phyloP scores from a whole-genome alignment of 805 yeast genomes.

The Starmera caribaea region DNA sequence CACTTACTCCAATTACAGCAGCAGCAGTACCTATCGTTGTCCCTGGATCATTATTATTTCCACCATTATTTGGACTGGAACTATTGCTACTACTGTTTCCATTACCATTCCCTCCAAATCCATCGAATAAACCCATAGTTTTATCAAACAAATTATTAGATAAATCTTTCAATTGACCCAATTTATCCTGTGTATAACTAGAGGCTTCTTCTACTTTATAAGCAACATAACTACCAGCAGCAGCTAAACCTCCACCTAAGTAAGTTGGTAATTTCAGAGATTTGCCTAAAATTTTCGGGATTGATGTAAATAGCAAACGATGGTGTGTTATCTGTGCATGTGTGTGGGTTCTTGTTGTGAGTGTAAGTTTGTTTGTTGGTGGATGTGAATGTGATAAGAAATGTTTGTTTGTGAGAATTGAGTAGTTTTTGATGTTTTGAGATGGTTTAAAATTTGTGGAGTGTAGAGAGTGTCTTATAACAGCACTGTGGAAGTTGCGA shows the following conservation, averaged over 20 bases:
- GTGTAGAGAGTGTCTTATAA: too few relatives aligned
- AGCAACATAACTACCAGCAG: constrained; percentile 88
- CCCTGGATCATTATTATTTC: constrained; percentile 29
- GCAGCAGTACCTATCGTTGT: constrained; percentile 53
- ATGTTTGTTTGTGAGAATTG: constrained; percentile 1
- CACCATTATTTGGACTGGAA: constrained; percentile 19
- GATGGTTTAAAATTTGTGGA: too few relatives aligned
- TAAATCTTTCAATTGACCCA: constrained; percentile 52
- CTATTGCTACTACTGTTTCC: constrained; percentile 18
- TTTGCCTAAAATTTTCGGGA: constrained; percentile 46
- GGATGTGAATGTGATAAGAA: constrained; percentile 4
- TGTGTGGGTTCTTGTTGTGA: background rate
- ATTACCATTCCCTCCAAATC: constrained; percentile 16
- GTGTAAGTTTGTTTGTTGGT: background rate
- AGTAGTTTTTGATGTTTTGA: background rate
- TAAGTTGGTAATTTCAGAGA: constrained; percentile 64
- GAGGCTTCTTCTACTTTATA: constrained; percentile 89
- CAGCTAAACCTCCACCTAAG: constrained; percentile 85
- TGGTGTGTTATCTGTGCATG: constrained; percentile 4
- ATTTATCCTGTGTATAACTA: constrained; percentile 54
- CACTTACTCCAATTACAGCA: constrained; percentile 33
- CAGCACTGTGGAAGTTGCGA: too few relatives aligned
- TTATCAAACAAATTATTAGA: constrained; percentile 44
- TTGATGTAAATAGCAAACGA: constrained; percentile 18
- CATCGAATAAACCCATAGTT: constrained; percentile 14